A percentile compares a stretch with the other conserved stretches of the same genome.
These are phyloP conservation scores for Rasamsonia emersonii DNA, from an alignment of 2,329 filamentous ascomycete species.

Conservation along the genomic window DNA sequence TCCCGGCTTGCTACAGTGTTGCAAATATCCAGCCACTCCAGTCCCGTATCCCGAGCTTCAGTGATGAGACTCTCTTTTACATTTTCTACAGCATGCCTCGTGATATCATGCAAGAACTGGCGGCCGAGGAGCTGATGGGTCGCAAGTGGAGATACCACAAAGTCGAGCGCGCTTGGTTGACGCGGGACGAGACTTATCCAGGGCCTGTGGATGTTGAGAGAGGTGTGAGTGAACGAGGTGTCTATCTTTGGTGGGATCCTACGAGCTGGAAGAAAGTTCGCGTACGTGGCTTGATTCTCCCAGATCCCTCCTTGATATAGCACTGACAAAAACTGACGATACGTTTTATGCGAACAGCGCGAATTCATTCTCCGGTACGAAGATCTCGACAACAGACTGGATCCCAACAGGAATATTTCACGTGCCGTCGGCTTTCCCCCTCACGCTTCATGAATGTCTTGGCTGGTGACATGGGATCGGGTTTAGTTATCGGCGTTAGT, in stretches of 20 bases:
- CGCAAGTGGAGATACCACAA: constrained; percentile 47
- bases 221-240: constrained; percentile 41
- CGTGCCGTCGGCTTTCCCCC: constrained; percentile 28
- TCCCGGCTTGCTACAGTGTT: constrained; percentile 57
- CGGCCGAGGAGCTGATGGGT: constrained; percentile 52
- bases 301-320: not conserved
- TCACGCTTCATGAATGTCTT: constrained; percentile 30
- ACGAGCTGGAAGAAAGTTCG: constrained; percentile 41
- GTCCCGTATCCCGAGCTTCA: constrained; percentile 50
- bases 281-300: constrained; percentile 28
- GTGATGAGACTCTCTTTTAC: constrained; percentile 58
- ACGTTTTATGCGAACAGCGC: constrained; percentile 20
- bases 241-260: constrained; percentile 44
- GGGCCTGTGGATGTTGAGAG: constrained; percentile 41
- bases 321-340: constrained; percentile 5
- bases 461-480: too few relatives aligned
- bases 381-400: constrained; percentile 40
- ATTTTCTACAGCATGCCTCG: constrained; percentile 62
- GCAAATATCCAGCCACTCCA: constrained; percentile 56
- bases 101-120: constrained; percentile 58
- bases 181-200: constrained; percentile 39
- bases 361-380: constrained; percentile 43
- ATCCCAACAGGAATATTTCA: constrained; percentile 27
- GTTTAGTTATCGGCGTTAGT: too few relatives aligned
- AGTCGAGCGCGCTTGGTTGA: constrained; percentile 44